Evolutionary conservation across 2,329 filamentous ascomycete genomes (phyloP).

Genomic region (Atkinsonella texensis): DNA sequence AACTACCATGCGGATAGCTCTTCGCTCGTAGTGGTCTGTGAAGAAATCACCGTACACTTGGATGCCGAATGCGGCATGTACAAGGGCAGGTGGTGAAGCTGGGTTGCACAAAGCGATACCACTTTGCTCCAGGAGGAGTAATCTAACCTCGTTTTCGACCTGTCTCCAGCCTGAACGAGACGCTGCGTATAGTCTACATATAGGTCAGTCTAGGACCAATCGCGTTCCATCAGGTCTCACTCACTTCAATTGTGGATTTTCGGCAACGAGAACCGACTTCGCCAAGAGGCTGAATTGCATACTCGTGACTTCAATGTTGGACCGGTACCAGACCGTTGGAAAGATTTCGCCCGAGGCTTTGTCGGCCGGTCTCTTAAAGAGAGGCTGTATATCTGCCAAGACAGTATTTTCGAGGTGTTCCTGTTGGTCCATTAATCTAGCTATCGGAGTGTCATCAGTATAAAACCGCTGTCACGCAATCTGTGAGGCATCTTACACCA

Average conservation of each 20-base stretch:
- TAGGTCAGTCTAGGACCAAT: neutral
- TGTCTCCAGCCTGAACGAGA: constrained; percentile 21
- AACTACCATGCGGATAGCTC: constrained; percentile 25
- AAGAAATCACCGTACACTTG: constrained; percentile 31
- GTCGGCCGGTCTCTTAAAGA: constrained; percentile 22
- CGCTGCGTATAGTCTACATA: constrained; percentile 8
- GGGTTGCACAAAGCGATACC: constrained; percentile 29
- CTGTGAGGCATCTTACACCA: constrained; percentile 19
- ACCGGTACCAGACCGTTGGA: constrained; percentile 27
- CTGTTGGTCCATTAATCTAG: constrained; percentile 24
- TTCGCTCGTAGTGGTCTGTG: constrained; percentile 26
- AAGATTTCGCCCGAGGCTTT: constrained; percentile 27
- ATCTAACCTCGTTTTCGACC: constrained; percentile 25
- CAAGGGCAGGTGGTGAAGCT: constrained; percentile 23
- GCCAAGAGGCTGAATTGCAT: constrained; percentile 28
- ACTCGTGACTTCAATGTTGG: constrained; percentile 27
- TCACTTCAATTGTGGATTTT: constrained; percentile 25
- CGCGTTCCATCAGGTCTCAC: neutral
- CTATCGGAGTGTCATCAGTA: constrained; percentile 10
- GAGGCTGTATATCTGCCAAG: constrained; percentile 20
- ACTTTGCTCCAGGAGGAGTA: constrained; percentile 26
- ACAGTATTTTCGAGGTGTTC: constrained; percentile 22
- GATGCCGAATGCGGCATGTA: constrained; percentile 27
- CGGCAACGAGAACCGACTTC: constrained; percentile 26
- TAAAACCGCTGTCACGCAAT: no score